Base-by-base conservation (phyloP, 2,329 filamentous ascomycete species). In the Stagonosporopsis vannaccii region DNA sequence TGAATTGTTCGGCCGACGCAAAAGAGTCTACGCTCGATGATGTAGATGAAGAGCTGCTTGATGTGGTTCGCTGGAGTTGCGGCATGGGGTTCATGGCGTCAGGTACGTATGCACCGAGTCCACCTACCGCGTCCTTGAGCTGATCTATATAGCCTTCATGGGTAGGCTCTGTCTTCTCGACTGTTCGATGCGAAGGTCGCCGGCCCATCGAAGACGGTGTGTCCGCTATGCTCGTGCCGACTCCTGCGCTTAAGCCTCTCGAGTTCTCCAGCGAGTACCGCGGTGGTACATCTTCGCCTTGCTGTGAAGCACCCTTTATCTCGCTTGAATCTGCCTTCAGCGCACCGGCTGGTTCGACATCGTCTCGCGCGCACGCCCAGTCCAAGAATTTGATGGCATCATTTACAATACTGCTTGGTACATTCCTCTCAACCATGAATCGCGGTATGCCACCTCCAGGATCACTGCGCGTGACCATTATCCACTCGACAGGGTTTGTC, bases 371-470 rank as follows among this genome's bases (percentile, higher is more conserved):
- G 60, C 82, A 83, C 3, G 87, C 88, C 92, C 92, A 96, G 54
- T 92, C 85, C 13, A 95, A 73, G 64, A 96, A 96, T 74, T 93
- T 95, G 49, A 84, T 84, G 0, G 92, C 90, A 73, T 96, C 92
- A 37, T 82, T 82, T 23, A 91, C 84, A 65, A 97, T 95, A 32
- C 90, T 90, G 11, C 84, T 86, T 0, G 92, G 92, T 0, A 92
- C 96, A 26, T 90, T 91, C 71, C 91, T 87, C 68, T 96, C 92
- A n/a, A 96, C 91, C 83, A 97, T 88, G 77, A 95, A 96, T 13
- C 90, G 85, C 1, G 92, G 92, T 17, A 97, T 92, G 56, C 87
- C 94, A 48, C 92, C 92, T 11, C 92, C 92, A 3, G 92, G 92
- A 66, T 97, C 92, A 72, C 90, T 94, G 44, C 92, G 84, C 1